Evolutionary conservation across 257 asterid species (phyloP).

Genomic region (Schizonepeta tenuifolia): DNA sequence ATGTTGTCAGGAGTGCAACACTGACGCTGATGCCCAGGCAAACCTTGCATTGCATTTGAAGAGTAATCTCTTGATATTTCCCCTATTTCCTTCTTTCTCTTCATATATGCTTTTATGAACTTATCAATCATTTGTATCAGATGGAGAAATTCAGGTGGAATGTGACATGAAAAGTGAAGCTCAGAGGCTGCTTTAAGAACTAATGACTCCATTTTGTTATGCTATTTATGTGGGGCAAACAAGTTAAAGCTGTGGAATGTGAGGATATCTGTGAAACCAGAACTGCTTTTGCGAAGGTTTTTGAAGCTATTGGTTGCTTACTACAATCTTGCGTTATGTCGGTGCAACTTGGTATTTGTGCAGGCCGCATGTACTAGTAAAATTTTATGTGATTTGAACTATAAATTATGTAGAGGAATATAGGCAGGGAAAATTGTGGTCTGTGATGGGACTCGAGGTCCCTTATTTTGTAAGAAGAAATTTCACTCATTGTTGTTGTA

Average conservation of each 20-base stretch:
- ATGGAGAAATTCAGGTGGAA: conserved; percentile 64
- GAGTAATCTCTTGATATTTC: conserved; percentile 40
- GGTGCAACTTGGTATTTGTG: background rate
- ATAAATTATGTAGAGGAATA: background rate
- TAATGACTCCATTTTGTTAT: conserved; percentile 4
- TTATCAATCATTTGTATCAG: conserved; percentile 42
- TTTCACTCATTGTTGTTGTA: background rate
- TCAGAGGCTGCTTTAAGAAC: background rate
- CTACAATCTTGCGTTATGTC: background rate
- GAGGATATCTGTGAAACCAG: conserved; percentile 4
- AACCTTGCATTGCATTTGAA: conserved; percentile 67
- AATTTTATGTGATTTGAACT: background rate
- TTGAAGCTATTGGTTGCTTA: background rate
- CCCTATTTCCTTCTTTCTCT: conserved; percentile 11
- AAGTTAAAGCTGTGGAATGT: conserved; percentile 18
- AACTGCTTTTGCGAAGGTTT: background rate
- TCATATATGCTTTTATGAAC: conserved; percentile 1
- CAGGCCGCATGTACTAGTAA: background rate
- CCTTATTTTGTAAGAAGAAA: background rate
- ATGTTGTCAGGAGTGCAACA: conserved; percentile 57
- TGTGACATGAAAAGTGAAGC: conserved; percentile 50
- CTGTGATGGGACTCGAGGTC: background rate
- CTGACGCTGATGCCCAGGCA: conserved; percentile 88
- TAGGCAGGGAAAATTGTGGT: background rate
- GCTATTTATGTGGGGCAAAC: conserved; percentile 16